Conservation (phyloP, 2,329 filamentous ascomycete genomes). For the Fusarium domesticum region DNA sequence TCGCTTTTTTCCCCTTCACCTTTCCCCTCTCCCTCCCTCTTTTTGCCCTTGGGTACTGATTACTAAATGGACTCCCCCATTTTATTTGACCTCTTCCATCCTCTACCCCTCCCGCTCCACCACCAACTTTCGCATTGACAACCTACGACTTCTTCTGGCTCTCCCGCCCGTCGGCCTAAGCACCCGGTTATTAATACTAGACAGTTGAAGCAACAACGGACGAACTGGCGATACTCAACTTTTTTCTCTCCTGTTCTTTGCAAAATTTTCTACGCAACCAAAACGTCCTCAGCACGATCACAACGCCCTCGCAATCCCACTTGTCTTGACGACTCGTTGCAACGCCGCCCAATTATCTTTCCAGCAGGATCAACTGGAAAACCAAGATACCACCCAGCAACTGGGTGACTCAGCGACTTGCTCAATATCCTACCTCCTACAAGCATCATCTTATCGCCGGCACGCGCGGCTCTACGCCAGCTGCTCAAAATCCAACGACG, state of each 20-base stretch:
- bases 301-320: too few relatives aligned
- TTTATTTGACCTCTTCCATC: slow-evolving; percentile 19
- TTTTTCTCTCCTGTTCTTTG: too few relatives aligned
- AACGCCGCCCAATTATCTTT: slow-evolving; percentile 8
- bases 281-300: too few relatives aligned
- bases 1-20: slow-evolving; percentile 18
- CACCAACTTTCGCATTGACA: slow-evolving; percentile 26
- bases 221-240: too few relatives aligned
- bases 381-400: too few relatives aligned
- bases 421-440: slow-evolving; percentile 5
- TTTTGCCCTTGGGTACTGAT: slow-evolving; percentile 21
- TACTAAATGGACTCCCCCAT: slow-evolving; percentile 29
- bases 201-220: too few relatives aligned
- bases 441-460: neutral
- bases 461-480: neutral
- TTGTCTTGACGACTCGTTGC: too few relatives aligned
- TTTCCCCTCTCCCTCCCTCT: slow-evolving; percentile 14
- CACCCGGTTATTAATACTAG: slow-evolving; percentile 8
- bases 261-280: too few relatives aligned
- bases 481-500: neutral
- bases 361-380: too few relatives aligned
- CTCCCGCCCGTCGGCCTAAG: slow-evolving; percentile 18
- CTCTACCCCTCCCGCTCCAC: slow-evolving; percentile 29
- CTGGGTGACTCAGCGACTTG: slow-evolving; percentile 15
- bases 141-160: slow-evolving; percentile 22